These are phyloP conservation scores for Oryza officinalis DNA, from an alignment of 176 grass and related monocot species.

Conservation along the genomic window DNA sequence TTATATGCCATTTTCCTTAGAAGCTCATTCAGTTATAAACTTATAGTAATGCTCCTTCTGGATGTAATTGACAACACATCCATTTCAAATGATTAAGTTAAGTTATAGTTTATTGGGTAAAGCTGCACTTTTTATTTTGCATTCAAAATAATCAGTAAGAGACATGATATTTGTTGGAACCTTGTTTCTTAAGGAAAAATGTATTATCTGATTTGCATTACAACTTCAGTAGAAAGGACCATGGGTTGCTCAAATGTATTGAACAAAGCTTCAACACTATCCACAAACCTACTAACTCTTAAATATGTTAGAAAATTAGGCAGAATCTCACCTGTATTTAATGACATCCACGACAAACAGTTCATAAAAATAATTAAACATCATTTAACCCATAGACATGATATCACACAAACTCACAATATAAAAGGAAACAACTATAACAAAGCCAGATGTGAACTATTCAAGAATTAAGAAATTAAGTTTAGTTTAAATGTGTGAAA, in stretches of 20 bases:
- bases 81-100: background rate
- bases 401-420: no score
- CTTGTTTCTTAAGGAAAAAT: background rate
- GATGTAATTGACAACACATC: conserved; percentile 1
- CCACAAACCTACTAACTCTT: no score
- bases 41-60: conserved; percentile 15
- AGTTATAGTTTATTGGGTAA: conserved; percentile 9
- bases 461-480: no score
- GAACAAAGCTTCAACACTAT: background rate
- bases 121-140: conserved; percentile 5
- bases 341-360: no score
- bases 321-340: no score
- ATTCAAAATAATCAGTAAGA: background rate
- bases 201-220: background rate
- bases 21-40: background rate
- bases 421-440: no score
- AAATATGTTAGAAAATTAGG: no score
- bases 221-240: background rate
- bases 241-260: background rate
- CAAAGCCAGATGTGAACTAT: no score
- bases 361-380: no score
- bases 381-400: no score
- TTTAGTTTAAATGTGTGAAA: no score
- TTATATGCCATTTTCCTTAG: background rate
- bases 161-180: background rate